A percentile compares a stretch with the other conserved stretches of the same genome.
These are phyloP conservation scores for Alternaria rosae DNA, from an alignment of 2,329 filamentous ascomycete genomes.

Conservation along the genomic window DNA sequence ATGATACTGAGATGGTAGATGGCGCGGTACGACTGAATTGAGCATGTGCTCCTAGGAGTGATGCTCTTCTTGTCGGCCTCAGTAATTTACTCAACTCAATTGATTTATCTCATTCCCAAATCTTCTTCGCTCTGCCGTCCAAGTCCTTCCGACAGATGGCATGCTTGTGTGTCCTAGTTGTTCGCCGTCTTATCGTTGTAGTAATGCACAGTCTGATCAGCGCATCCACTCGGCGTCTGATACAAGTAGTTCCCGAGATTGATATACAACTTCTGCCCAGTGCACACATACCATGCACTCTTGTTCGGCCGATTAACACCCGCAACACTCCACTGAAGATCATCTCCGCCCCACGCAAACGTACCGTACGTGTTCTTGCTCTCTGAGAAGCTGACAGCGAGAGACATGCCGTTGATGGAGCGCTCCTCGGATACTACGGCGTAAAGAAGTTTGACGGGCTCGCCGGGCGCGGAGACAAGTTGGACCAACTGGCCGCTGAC, in stretches of 20 bases:
- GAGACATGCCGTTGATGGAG: slow-evolving; percentile 47
- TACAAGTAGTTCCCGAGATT: slow-evolving; percentile 68
- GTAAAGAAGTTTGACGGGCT: slow-evolving; percentile 52
- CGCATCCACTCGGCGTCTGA: slow-evolving; percentile 64
- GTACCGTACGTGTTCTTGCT: slow-evolving; percentile 63
- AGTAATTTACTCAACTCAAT: background rate
- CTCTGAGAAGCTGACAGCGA: slow-evolving; percentile 61
- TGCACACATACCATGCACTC: slow-evolving; percentile 67
- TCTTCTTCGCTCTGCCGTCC: background rate
- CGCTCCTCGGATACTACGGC: slow-evolving; percentile 37
- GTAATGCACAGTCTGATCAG: slow-evolving; percentile 62
- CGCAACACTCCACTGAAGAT: slow-evolving; percentile 61
- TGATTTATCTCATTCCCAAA: background rate
- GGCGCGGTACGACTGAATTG: too few relatives aligned
- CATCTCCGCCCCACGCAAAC: slow-evolving; percentile 66
- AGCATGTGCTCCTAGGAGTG: background rate
- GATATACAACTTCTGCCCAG: slow-evolving; percentile 60
- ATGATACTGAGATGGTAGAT: background rate
- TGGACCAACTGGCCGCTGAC: slow-evolving; percentile 64
- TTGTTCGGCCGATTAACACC: slow-evolving; percentile 62
- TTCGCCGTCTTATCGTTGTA: slow-evolving; percentile 49
- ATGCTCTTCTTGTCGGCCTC: background rate
- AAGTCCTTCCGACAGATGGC: background rate
- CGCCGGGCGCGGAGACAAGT: slow-evolving; percentile 58
- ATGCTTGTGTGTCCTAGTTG: background rate